Base-by-base conservation (phyloP, 805 yeast genomes). In the Nematodospora valgi region DNA sequence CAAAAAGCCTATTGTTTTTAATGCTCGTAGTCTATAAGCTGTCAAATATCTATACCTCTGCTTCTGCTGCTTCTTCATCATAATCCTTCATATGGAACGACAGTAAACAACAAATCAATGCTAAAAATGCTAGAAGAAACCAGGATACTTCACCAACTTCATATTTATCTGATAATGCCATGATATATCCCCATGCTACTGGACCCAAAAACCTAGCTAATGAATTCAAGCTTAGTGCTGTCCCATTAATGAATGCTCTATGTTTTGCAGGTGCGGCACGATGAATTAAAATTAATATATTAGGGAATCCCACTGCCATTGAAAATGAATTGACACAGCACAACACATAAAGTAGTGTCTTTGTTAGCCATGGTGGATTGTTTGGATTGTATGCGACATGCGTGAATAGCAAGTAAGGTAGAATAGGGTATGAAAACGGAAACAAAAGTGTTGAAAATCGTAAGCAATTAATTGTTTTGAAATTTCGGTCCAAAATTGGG, bases 151-250 rank as follows among this genome's bases (percentile, higher is more conserved):
- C 52, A 2, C 56, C 62, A 13, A 50, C 34, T 4, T 49, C 42
- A 9, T 46, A 38, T 9, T 39, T 38, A 34, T 62, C 64, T 15
- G 49, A 51, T 18, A 44, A 47, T 2, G 68, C 50, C 42, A 64
- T 62, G 19, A 65, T 39, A 18, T 47, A 58, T 4, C 84, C 84
- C 79, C 81, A 77, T 1, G 61, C 21, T 6, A 77, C 49, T 0
- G 85, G 86, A 3, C 78, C 84, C 1, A 71, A 29, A 35, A 72
- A 77, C 44, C 85, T 57, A 1, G 83, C 80, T 23, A 72, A 52
- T 1, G 85, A 70, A 13, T 72, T 56, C 24, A 70, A 62, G 26
- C 78, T 70, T 51, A 78, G 67, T 3, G 79, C 64, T 12, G 76
- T 65, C 10, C 81, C 80, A 48, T 80, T 80, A 37, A 80, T 68